A percentile compares a stretch with the other conserved stretches of the same genome.
Evolutionary conservation across 2,329 filamentous ascomycete species (phyloP).

Genomic region (Colletotrichum chrysophilum): DNA sequence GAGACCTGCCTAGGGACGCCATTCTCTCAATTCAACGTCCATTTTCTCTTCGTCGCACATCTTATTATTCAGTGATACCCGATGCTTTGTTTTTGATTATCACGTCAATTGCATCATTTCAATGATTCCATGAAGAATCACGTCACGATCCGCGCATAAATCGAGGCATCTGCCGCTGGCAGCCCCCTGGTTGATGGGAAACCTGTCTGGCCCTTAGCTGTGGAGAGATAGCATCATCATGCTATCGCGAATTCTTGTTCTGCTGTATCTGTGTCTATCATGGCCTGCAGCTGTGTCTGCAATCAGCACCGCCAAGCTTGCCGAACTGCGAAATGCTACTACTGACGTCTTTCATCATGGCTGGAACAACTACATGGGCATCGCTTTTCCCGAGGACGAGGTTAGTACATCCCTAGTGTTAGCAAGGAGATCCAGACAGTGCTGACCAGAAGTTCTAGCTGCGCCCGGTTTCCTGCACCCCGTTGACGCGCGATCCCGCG

Average conservation of each 20-base stretch:
- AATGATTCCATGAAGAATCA: conserved; percentile 4
- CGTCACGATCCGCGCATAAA: conserved; percentile 12
- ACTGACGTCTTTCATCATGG: conserved; percentile 95
- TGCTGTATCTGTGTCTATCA: conserved; percentile 32
- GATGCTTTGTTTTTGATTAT: background rate
- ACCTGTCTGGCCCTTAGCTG: background rate
- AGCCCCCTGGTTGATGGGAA: conserved; percentile 25
- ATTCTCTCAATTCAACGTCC: background rate
- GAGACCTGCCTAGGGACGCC: conserved; percentile 2
- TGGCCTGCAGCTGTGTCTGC: conserved; percentile 45
- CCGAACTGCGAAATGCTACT: conserved; percentile 62
- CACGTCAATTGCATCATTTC: background rate
- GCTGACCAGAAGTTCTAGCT: conserved; percentile 54
- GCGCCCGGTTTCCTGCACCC: conserved; percentile 82
- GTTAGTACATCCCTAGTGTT: conserved; percentile 37
- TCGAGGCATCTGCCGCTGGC: conserved; percentile 19
- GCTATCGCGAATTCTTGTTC: conserved; percentile 26
- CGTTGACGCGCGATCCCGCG: conserved; percentile 81
- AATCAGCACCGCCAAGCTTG: conserved; percentile 62
- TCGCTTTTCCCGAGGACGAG: conserved; percentile 97
- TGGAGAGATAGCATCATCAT: conserved; percentile 21
- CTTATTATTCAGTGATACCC: background rate
- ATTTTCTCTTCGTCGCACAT: background rate
- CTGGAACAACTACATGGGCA: conserved; percentile 90
- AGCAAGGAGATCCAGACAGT: background rate